These are phyloP conservation scores for Fusarium sterilihyphosum DNA, from an alignment of 2,329 filamentous ascomycete species.

Conservation along the genomic window DNA sequence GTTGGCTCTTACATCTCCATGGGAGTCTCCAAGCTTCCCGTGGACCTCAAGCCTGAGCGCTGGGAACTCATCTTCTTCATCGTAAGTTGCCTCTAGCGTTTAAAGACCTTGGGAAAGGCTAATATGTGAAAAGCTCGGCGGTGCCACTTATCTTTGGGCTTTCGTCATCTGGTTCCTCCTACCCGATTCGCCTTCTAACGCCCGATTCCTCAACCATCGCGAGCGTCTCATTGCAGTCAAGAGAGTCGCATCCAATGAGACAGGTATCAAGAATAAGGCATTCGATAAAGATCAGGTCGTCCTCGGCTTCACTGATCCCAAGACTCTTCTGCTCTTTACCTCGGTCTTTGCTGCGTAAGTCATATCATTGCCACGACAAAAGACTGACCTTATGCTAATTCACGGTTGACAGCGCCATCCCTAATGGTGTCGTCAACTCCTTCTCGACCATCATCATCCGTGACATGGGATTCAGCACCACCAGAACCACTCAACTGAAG, in stretches of 20 bases:
- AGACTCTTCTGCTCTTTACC: not conserved
- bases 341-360: slow-evolving; percentile 4
- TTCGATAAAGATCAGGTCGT: not conserved
- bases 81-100: not conserved
- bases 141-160: slow-evolving; percentile 3
- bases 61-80: slow-evolving; percentile 8
- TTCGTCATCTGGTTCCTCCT: slow-evolving; percentile 10
- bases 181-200: slow-evolving; percentile 3
- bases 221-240: slow-evolving; percentile 6
- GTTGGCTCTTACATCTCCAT: slow-evolving; percentile 1
- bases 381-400: not conserved
- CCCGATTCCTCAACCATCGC: slow-evolving; percentile 1
- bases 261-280: slow-evolving; percentile 3
- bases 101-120: not conserved
- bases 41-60: not conserved
- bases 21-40: slow-evolving; percentile 6
- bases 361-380: not conserved
- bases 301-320: slow-evolving; percentile 1
- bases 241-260: not conserved
- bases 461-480: slow-evolving; percentile 8
- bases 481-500: not conserved
- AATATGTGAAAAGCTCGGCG: not conserved
- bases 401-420: not conserved
- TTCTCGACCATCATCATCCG: slow-evolving; percentile 12
- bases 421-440: slow-evolving; percentile 3